phyloP scores from a whole-genome alignment of 164 flowering plant species.

The Nelumbo lutea region DNA sequence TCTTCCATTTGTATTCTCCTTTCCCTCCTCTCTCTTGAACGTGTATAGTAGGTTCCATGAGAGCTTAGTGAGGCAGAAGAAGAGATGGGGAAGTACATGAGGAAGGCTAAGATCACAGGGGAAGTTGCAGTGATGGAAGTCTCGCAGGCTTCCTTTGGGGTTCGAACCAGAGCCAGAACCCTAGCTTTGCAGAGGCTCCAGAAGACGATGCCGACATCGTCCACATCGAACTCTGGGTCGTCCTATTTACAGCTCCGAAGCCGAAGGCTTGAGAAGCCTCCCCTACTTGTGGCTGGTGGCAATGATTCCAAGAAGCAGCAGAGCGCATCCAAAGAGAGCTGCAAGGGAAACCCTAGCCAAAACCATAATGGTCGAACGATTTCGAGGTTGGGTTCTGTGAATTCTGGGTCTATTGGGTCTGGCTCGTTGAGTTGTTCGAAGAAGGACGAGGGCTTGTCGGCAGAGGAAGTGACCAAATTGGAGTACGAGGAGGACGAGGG shows the following conservation, averaged over 20 bases:
- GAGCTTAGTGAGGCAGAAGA: constrained; percentile 2
- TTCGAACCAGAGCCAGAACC: constrained; percentile 76
- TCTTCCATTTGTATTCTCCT: background rate
- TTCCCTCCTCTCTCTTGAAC: background rate
- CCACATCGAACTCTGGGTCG: constrained; percentile 14
- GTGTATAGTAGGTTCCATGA: constrained; percentile 1
- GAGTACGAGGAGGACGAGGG: constrained; percentile 13
- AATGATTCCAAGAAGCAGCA: constrained; percentile 10
- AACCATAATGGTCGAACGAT: constrained; percentile 9
- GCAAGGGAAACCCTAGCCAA: constrained; percentile 18
- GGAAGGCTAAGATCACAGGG: constrained; percentile 52
- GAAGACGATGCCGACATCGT: constrained; percentile 1
- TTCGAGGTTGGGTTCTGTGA: constrained; percentile 21
- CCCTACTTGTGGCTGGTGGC: background rate
- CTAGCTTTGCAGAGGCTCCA: constrained; percentile 62
- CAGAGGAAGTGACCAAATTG: background rate
- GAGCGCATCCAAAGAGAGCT: constrained; percentile 3
- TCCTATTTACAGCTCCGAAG: constrained; percentile 76
- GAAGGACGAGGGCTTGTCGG: constrained; percentile 8
- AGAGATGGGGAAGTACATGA: constrained; percentile 75
- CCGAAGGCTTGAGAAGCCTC: constrained; percentile 60
- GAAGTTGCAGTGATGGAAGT: constrained; percentile 58
- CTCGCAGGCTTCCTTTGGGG: constrained; percentile 46
- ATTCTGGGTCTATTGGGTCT: constrained; percentile 23
- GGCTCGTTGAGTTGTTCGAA: constrained; percentile 13